Conservation (phyloP, 2,329 filamentous ascomycete species). For the Colletotrichum sp. region DNA sequence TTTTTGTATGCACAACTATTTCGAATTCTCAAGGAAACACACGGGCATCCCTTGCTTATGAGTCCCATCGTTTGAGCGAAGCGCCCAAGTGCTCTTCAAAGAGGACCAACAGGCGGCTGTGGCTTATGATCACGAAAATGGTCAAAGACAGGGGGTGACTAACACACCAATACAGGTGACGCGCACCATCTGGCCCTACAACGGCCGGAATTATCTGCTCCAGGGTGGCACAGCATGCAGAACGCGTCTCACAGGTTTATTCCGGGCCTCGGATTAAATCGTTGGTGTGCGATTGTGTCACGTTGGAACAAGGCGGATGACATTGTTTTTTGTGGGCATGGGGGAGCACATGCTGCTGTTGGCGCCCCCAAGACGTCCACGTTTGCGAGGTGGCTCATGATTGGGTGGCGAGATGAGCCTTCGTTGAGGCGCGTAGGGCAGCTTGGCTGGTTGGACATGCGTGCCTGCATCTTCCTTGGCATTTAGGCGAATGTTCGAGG, state of each 20-base stretch:
- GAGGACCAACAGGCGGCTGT: not conserved
- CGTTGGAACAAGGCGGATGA: not conserved
- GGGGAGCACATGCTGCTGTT: not conserved
- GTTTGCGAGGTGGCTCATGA: not conserved
- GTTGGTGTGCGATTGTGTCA: not conserved
- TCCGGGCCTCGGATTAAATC: not conserved
- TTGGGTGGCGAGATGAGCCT: conserved; percentile 1
- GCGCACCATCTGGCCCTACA: not conserved
- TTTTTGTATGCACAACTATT: fast-evolving
- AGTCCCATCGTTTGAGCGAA: not conserved
- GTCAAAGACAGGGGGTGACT: not conserved
- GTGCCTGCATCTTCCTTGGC: not conserved
- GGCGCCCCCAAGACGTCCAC: not conserved
- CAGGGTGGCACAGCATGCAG: not conserved
- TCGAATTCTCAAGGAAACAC: fast-evolving
- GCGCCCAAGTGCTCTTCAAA: not conserved
- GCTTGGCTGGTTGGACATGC: not conserved
- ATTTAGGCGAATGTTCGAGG: not conserved
- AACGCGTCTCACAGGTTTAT: not conserved
- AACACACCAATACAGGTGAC: not conserved
- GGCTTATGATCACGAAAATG: not conserved
- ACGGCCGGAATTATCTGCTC: not conserved
- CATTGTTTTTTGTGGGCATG: not conserved
- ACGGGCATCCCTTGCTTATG: not conserved
- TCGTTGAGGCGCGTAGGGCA: not conserved